Evolutionary conservation across 1,139 yeast genomes (phyloP), one percentile per base, ranked within the genome.

Genomic region (Blastobotrys buckinghamii): DNA sequence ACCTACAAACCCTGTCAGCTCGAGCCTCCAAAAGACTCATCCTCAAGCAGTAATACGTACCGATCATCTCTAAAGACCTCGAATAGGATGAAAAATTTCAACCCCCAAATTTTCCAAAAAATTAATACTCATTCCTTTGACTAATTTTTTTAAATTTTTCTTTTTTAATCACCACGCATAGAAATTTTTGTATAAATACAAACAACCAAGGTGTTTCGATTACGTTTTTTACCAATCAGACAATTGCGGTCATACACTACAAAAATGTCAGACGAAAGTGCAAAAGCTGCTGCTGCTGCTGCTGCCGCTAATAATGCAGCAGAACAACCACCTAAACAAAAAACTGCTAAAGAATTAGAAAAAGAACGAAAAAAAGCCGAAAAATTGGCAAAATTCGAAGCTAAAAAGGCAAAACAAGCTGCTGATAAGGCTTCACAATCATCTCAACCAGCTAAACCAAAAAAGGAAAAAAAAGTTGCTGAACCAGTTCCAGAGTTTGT

Each of bases 281-380:
- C 33, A 15, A 41, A 49, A 24, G 45, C 51, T 22, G 40, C 49
- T 22, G 24, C 24, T 22, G 6, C 4, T 5, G 24, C 24, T 22
- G 24, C 24, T 5, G 24, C 24, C 24, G 7, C 7, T 22, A 7
- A 22, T 16, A 44, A 50, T 20, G 50, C 53, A 39, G 56, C 47
- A 16, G 54, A 44, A 6, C 55, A 57, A 36, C 59, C 62, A 6
- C 55, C 53, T 50, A 70, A 70, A 58, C 67, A 52, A 49, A 71
- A 71, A 57, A 69, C 74, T 39, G 71, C 65, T 50, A 70, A 67
- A 55, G 74, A 64, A 64, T 62, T 90, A 50, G 97, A 90, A 68
- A 90, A 89, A 66, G 98, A 92, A 72, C 81, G 84, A 64, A 90
- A 90, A 75, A 90, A 90, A 78, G 97, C 97, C 48, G 98, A 92